Evolutionary conservation across 2,329 filamentous ascomycete genomes (phyloP).

Genomic region (Ilyonectria destructans): DNA sequence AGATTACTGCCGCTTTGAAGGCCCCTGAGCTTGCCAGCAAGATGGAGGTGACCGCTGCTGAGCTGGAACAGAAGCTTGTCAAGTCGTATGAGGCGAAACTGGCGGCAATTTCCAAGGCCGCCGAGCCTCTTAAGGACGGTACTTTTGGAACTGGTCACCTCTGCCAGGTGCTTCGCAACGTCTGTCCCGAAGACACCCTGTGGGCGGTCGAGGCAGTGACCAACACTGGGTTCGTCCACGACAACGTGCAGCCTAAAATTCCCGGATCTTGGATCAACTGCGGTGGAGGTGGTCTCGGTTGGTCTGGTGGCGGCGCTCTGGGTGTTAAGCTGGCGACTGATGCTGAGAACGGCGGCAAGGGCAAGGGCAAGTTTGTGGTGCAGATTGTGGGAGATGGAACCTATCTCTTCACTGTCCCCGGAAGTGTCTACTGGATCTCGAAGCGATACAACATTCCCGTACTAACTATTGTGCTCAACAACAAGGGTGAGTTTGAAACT

Average conservation of each 20-base stretch:
- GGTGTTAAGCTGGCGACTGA: conserved; percentile 82
- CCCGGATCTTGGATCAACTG: conserved; percentile 87
- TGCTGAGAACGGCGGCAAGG: conserved; percentile 58
- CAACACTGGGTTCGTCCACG: conserved; percentile 76
- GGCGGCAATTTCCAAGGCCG: conserved; percentile 70
- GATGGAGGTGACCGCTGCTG: conserved; percentile 47
- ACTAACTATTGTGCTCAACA: conserved; percentile 71
- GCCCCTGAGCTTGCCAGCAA: conserved; percentile 61
- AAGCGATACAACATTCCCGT: conserved; percentile 69
- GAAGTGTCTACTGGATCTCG: conserved; percentile 71
- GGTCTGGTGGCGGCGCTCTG: conserved; percentile 83
- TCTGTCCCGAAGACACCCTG: conserved; percentile 71
- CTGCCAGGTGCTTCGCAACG: conserved; percentile 50
- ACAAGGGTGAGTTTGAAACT: conserved; percentile 61
- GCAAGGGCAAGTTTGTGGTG: conserved; percentile 67
- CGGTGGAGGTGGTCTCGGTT: conserved; percentile 85
- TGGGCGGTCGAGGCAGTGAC: conserved; percentile 87
- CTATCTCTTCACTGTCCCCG: conserved; percentile 69
- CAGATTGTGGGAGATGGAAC: conserved; percentile 73
- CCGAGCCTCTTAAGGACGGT: conserved; percentile 73
- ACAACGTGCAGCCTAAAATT: conserved; percentile 78
- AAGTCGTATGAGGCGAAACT: conserved; percentile 73
- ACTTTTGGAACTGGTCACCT: conserved; percentile 60
- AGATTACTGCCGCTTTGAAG: conserved; percentile 77
- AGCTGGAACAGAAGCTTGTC: conserved; percentile 64